phyloP scores from a whole-genome alignment of 208 protist genomes.

The Novymonas esmeraldas region DNA sequence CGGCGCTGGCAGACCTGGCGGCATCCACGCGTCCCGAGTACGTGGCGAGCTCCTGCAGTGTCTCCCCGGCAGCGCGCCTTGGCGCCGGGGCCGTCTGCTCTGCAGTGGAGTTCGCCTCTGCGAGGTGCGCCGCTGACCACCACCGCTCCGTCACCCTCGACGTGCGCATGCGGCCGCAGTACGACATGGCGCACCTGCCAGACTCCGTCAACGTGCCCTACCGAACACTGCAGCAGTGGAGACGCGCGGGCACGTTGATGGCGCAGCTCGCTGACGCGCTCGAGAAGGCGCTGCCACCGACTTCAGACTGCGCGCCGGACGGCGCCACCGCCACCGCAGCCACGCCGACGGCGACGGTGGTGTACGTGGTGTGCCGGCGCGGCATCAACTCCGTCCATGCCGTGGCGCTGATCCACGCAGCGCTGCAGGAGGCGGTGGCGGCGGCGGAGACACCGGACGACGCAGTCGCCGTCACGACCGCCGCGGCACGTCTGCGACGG shows the following conservation, averaged over 20 bases:
- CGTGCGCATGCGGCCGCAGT: slow-evolving; percentile 76
- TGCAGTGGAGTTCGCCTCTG: background rate
- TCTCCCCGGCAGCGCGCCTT: background rate
- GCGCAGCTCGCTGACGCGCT: slow-evolving; percentile 10
- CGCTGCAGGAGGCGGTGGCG: slow-evolving; percentile 3
- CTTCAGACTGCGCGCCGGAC: background rate
- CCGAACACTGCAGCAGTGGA: slow-evolving; percentile 51
- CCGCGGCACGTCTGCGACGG: background rate
- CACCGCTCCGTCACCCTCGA: slow-evolving; percentile 39
- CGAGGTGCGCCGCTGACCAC: background rate
- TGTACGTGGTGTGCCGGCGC: slow-evolving; percentile 84
- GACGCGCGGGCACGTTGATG: slow-evolving; percentile 10
- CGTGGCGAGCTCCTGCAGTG: slow-evolving; percentile 13
- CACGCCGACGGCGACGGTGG: background rate
- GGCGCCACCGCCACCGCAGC: background rate
- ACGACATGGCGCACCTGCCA: slow-evolving; percentile 83
- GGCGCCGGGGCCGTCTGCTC: slow-evolving; percentile 10
- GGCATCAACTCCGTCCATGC: slow-evolving; percentile 71
- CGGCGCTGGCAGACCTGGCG: slow-evolving; percentile 23
- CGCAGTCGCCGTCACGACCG: too few relatives aligned
- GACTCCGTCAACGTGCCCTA: slow-evolving; percentile 58
- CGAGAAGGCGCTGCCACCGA: slow-evolving; percentile 4
- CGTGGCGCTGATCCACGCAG: slow-evolving; percentile 41
- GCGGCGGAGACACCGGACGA: background rate
- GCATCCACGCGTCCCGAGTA: slow-evolving; percentile 59